Evolutionary conservation across 1,284 basidiomycete genomes (phyloP).

Genomic region (Phlebopus sp.): DNA sequence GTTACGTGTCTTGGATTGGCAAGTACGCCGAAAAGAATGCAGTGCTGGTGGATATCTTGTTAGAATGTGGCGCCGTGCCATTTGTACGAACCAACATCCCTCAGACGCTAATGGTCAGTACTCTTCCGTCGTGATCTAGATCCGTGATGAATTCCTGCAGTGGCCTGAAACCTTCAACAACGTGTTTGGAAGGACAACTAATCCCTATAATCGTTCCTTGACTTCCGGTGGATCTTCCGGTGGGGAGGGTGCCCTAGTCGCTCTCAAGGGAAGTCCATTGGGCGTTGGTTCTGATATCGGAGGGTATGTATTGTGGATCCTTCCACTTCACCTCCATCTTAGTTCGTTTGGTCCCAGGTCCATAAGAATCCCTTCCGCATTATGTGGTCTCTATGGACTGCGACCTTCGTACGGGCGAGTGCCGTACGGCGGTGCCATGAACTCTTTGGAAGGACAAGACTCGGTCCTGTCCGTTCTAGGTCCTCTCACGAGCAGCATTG

Average conservation of each 20-base stretch:
- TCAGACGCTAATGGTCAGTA: slow-evolving; percentile 57
- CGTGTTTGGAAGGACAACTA: slow-evolving; percentile 68
- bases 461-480: slow-evolving; percentile 71
- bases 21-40: slow-evolving; percentile 51
- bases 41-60: slow-evolving; percentile 58
- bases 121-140: neutral
- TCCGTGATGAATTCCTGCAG: slow-evolving; percentile 28
- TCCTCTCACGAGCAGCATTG: slow-evolving; percentile 59
- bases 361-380: slow-evolving; percentile 66
- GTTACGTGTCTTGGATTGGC: slow-evolving; percentile 68
- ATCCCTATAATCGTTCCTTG: slow-evolving; percentile 54
- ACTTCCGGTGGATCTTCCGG: slow-evolving; percentile 62
- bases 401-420: slow-evolving; percentile 70
- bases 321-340: neutral
- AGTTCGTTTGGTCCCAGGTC: slow-evolving; percentile 39
- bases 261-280: slow-evolving; percentile 53
- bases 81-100: slow-evolving; percentile 73
- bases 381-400: slow-evolving; percentile 67
- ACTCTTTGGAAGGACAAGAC: slow-evolving; percentile 68
- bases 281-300: slow-evolving; percentile 73
- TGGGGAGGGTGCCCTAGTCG: slow-evolving; percentile 64
- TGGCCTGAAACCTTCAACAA: slow-evolving; percentile 62
- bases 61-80: slow-evolving; percentile 60
- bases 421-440: slow-evolving; percentile 64
- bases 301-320: slow-evolving; percentile 37